phyloP scores from a whole-genome alignment of 2,329 filamentous ascomycete species.

The Cordyceps militaris region DNA sequence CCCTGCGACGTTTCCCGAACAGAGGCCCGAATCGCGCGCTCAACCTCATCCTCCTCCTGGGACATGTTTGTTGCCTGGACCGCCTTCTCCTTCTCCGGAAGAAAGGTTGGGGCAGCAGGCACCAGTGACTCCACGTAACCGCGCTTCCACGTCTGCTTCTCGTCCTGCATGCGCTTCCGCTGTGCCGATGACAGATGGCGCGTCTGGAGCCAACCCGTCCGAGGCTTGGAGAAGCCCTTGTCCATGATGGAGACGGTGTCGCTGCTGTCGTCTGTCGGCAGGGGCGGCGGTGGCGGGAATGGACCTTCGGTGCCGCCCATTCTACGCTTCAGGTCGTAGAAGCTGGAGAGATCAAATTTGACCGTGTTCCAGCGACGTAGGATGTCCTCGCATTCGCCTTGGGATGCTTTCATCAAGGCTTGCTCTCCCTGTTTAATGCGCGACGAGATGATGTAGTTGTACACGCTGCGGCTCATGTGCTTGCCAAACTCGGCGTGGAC shows the following conservation, averaged over 20 bases:
- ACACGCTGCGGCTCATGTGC: conserved; percentile 60
- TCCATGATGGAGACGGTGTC: conserved; percentile 13
- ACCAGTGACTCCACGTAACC: conserved; percentile 22
- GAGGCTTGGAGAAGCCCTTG: conserved; percentile 24
- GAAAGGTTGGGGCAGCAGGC: not conserved
- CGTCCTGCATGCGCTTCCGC: conserved; percentile 41
- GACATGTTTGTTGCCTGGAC: not conserved
- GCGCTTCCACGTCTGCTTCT: conserved; percentile 38
- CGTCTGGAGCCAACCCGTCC: conserved; percentile 43
- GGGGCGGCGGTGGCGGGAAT: conserved; percentile 4
- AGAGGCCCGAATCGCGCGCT: conserved; percentile 63
- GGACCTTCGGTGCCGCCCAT: conserved; percentile 15
- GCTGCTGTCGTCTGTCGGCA: conserved; percentile 1
- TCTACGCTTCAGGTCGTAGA: conserved; percentile 47
- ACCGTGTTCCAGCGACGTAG: conserved; percentile 57
- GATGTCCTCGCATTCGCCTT: conserved; percentile 57
- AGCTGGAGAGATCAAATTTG: conserved; percentile 53
- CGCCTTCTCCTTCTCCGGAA: not conserved
- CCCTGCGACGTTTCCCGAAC: conserved; percentile 65
- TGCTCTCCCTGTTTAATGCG: conserved; percentile 68
- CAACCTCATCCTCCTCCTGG: conserved; percentile 49
- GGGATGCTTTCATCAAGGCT: conserved; percentile 48
- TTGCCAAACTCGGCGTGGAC: conserved; percentile 71
- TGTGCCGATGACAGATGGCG: conserved; percentile 44
- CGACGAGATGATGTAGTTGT: conserved; percentile 74